Conservation (phyloP, 208 protist species). For the Acanthamoeba divionensis region DNA sequence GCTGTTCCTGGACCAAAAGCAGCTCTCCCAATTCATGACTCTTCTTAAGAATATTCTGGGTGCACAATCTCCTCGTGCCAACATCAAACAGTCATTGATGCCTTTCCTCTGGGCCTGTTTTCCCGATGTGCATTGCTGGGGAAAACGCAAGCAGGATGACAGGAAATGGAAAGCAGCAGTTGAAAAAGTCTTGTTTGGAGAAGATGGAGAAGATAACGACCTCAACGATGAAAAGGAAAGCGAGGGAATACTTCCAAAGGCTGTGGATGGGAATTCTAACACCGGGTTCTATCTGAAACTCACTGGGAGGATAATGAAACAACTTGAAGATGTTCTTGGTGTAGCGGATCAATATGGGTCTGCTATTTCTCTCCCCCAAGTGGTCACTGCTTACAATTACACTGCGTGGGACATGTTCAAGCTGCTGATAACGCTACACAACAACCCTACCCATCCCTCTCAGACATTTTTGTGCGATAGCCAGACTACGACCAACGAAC, state of each 20-base stretch:
- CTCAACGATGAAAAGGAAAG: background rate
- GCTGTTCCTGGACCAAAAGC: background rate
- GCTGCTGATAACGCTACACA: background rate
- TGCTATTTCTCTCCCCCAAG: background rate
- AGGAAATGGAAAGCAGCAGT: background rate
- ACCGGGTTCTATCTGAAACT: no score
- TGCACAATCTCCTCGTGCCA: no score
- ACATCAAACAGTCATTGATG: background rate
- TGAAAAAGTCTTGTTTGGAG: background rate
- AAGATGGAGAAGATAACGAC: background rate
- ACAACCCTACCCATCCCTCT: background rate
- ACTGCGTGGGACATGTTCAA: background rate
- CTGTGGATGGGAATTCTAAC: no score
- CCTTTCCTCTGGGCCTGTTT: background rate
- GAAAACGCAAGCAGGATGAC: background rate
- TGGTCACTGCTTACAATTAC: background rate
- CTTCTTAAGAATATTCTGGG: background rate
- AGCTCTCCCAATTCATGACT: background rate
- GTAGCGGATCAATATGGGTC: no score
- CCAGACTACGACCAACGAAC: background rate
- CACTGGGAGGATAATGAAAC: no score
- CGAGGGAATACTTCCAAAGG: background rate
- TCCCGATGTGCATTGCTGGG: background rate
- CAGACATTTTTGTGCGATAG: background rate
- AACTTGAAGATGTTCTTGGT: no score